A percentile compares a stretch with the other conserved stretches of the same genome.
Conservation (phyloP, 345 rosid species). For the Lepidium sativum region DNA sequence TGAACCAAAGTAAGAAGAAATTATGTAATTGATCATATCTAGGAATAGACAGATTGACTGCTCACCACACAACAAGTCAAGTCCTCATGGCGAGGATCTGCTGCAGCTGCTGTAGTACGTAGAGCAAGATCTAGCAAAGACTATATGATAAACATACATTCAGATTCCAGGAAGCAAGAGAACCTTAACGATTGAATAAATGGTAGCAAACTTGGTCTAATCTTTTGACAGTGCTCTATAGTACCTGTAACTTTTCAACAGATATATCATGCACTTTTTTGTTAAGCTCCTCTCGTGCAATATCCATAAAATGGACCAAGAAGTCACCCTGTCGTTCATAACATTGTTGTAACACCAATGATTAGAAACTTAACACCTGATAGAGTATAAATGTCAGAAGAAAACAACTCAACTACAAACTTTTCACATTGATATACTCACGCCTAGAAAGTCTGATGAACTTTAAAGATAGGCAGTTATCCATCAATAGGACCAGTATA, state of each 20-base stretch:
- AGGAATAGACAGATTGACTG: conserved; percentile 6
- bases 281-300: conserved; percentile 82
- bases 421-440: conserved; percentile 1
- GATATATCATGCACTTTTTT: conserved; percentile 77
- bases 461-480: background rate
- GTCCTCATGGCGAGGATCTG: conserved; percentile 96
- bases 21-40: background rate
- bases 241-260: conserved; percentile 90
- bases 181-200: conserved; percentile 3
- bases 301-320: conserved; percentile 97
- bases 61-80: conserved; percentile 92
- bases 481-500: conserved; percentile 21
- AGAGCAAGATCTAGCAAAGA: conserved; percentile 96
- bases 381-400: conserved; percentile 6
- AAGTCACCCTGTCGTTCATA: conserved; percentile 70
- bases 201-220: background rate
- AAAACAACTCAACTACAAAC: background rate
- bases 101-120: conserved; percentile 89
- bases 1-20: conserved; percentile 12
- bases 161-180: background rate
- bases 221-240: no score
- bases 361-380: background rate
- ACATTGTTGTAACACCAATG: background rate
- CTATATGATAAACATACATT: conserved; percentile 28
- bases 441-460: conserved; percentile 5